Base-by-base conservation (phyloP, 305 asterid genomes). In the Plantago coronopus region DNA sequence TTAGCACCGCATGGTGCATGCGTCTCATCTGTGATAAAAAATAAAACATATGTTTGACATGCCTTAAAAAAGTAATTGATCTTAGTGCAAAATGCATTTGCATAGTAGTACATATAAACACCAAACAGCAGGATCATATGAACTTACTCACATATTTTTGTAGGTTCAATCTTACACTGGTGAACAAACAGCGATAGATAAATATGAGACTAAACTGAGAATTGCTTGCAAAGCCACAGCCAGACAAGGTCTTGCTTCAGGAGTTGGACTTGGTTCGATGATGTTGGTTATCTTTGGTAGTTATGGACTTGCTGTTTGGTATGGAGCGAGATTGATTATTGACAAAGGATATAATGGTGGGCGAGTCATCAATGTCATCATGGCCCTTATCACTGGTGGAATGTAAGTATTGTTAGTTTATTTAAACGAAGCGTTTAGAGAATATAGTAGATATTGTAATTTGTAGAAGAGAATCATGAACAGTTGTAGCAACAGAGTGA, bases 91-190 rank as follows among this genome's bases (percentile, higher is more conserved):
- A 27, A 27, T 27, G 31, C 31, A 27, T 27, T 27, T 27, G 5
- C 2, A 27, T 5, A 27, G 5, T 27, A n/a, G n/a, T n/a, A n/a
- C n/a, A n/a, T n/a, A n/a, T n/a, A 29, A 29, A 29, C 7, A 29
- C 37, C 5, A 0, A n/a, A 10, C 9, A 10, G 42, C 42, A 34
- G 42, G 42, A 34, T 34, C 42, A 34, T 34, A 8, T 34, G 14
- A 27, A 17, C 13, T 70, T 40, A 57, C n/a, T n/a, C 17, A 44
- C 13, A 13, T 34, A 37, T 37, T 9, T 15, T 21, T 68, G 11
- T 62, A 85, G 94, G 94, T 85, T 37, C 83, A 79, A 51, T 79
- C 94, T n/a, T 85, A 69, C 76, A 83, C 80, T 0, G 94, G 90
- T 17, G 94, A 85, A 61, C 79, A 77, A 60, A 68, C 15, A 51